Evolutionary conservation across 768 basidiomycete species (phyloP).

Genomic region (Xerocomellus chrysenteron): DNA sequence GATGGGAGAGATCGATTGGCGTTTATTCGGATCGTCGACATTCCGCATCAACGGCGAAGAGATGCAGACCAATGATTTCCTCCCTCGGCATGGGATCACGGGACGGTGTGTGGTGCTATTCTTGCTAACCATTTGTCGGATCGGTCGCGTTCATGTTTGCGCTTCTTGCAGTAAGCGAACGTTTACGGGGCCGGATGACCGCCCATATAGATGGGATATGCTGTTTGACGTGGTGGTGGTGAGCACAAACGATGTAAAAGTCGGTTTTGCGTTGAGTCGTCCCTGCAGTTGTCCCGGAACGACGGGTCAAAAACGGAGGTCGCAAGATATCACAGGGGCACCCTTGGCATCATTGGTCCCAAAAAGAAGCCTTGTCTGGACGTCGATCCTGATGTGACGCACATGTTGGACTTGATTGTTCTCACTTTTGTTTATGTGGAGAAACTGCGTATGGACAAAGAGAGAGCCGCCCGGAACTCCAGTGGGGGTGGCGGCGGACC

Average conservation of each 20-base stretch:
- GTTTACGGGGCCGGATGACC: conserved; percentile 33
- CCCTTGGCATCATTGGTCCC: conserved; percentile 17
- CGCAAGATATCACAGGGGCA: conserved; percentile 16
- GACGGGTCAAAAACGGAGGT: conserved; percentile 13
- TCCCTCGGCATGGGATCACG: conserved; percentile 15
- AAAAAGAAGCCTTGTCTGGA: conserved; percentile 16
- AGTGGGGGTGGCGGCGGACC: not conserved
- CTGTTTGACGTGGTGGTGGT: conserved; percentile 11
- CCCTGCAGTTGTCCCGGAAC: conserved; percentile 14
- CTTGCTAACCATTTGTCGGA: not conserved
- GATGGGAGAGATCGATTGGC: conserved; percentile 37
- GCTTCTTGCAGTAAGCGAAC: conserved; percentile 12
- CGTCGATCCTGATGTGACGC: conserved; percentile 11
- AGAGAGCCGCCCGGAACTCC: not conserved
- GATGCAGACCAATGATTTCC: conserved; percentile 22
- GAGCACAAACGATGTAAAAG: not conserved
- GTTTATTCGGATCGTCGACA: conserved; percentile 20
- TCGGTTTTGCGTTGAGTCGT: not conserved
- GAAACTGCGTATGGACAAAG: conserved; percentile 20
- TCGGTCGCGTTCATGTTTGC: not conserved
- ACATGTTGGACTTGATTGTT: conserved; percentile 26
- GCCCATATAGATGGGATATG: conserved; percentile 33
- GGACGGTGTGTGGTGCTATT: conserved; percentile 11
- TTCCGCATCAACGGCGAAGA: conserved; percentile 31
- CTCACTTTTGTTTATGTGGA: conserved; percentile 29